phyloP scores from a whole-genome alignment of 2,329 filamentous ascomycete genomes.

The Aspergillus latus region DNA sequence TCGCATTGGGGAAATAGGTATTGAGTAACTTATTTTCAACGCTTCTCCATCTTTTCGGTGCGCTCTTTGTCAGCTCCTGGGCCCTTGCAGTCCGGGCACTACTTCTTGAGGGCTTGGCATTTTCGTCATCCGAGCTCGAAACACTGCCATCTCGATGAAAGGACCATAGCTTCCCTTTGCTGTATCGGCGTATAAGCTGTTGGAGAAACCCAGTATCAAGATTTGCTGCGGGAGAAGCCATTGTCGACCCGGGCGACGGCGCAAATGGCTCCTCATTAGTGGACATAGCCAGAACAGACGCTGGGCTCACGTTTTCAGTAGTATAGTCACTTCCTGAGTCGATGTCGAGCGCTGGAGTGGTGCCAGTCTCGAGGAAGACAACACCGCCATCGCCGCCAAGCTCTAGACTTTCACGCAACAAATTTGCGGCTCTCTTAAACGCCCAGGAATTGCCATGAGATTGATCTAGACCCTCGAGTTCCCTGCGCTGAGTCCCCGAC shows the following conservation, averaged over 20 bases:
- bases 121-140: constrained; percentile 48
- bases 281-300: constrained; percentile 36
- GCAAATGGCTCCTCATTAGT: constrained; percentile 39
- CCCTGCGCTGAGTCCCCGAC: constrained; percentile 28
- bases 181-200: constrained; percentile 45
- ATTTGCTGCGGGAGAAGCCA: constrained; percentile 30
- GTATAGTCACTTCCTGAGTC: constrained; percentile 34
- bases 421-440: constrained; percentile 50
- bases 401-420: constrained; percentile 51
- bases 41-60: constrained; percentile 32
- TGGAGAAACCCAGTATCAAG: constrained; percentile 35
- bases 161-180: constrained; percentile 50
- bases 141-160: constrained; percentile 47
- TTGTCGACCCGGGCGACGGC: constrained; percentile 29
- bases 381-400: constrained; percentile 50
- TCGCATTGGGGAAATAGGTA: constrained; percentile 48
- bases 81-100: constrained; percentile 14
- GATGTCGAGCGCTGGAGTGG: constrained; percentile 27
- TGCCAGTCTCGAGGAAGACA: constrained; percentile 36
- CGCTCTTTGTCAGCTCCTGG: constrained; percentile 22
- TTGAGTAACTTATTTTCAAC: constrained; percentile 42
- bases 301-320: constrained; percentile 28
- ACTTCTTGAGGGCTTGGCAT: constrained; percentile 18
- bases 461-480: constrained; percentile 30
- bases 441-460: constrained; percentile 43